These are phyloP conservation scores for Scheffersomyces ergatensis DNA, from an alignment of 805 yeast species.

Conservation along the genomic window DNA sequence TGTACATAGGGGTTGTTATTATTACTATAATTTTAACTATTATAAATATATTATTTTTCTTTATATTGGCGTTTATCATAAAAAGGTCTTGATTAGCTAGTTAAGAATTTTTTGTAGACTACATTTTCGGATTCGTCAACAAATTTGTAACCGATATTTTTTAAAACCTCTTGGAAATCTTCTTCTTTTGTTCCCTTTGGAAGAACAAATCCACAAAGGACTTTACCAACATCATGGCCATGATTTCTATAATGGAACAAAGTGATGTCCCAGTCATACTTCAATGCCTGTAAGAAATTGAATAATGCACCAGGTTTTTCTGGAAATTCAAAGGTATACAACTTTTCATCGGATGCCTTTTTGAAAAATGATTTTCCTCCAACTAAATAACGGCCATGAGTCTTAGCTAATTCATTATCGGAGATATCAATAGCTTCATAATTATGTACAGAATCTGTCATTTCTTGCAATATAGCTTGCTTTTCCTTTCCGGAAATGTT, in stretches of 20 bases:
- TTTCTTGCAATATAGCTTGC: constrained; percentile 54
- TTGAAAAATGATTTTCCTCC: constrained; percentile 69
- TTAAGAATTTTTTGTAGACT: constrained; percentile 79
- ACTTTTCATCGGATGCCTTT: constrained; percentile 66
- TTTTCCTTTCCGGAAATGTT: constrained; percentile 81
- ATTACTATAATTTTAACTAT: no score
- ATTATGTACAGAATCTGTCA: constrained; percentile 62
- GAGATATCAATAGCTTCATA: constrained; percentile 76
- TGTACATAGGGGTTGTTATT: background rate
- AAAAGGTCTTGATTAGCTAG: constrained; percentile 8
- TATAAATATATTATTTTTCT: background rate
- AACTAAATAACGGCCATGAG: constrained; percentile 93
- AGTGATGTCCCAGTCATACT: constrained; percentile 85
- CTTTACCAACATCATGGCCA: constrained; percentile 92
- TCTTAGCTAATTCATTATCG: constrained; percentile 90
- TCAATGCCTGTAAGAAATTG: constrained; percentile 69
- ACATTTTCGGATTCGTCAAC: constrained; percentile 80
- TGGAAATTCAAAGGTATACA: constrained; percentile 89
- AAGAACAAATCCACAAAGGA: constrained; percentile 84
- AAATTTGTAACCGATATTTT: constrained; percentile 70
- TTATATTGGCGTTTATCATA: background rate
- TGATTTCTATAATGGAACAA: constrained; percentile 96
- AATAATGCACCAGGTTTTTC: constrained; percentile 95
- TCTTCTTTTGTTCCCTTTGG: constrained; percentile 63
- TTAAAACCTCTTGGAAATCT: constrained; percentile 66